Percentiles rank a stretch among this genome's conserved stretches.
Conservation (phyloP, 306 rosid species). For the Lathyrus sativus region DNA sequence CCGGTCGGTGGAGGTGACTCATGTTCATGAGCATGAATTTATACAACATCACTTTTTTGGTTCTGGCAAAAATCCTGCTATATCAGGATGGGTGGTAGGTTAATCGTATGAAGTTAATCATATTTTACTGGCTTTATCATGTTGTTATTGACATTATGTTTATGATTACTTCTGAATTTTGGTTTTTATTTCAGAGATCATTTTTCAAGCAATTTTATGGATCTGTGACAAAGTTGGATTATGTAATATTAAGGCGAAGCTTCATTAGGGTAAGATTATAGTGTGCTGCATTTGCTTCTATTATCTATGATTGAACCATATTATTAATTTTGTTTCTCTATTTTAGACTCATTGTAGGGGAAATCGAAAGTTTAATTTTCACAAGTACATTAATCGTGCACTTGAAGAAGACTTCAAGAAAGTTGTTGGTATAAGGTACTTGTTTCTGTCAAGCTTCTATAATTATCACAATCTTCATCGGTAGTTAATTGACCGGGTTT, state of each 20-base stretch:
- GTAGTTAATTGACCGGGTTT: neutral
- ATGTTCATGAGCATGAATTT: slow-evolving; percentile 73
- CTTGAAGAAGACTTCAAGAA: slow-evolving; percentile 90
- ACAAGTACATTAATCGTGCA: slow-evolving; percentile 85
- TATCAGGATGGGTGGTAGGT: slow-evolving; percentile 81
- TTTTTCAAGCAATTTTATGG: slow-evolving; percentile 83
- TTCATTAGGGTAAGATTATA: slow-evolving; percentile 67
- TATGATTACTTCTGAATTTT: neutral
- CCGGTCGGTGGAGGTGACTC: slow-evolving; percentile 42
- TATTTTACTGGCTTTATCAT: neutral
- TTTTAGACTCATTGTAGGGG: slow-evolving; percentile 69
- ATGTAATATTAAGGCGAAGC: slow-evolving; percentile 69
- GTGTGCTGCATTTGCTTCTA: neutral
- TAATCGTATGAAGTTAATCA: neutral
- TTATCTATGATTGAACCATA: neutral
- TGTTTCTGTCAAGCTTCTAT: slow-evolving; percentile 30
- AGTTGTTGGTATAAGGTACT: slow-evolving; percentile 91
- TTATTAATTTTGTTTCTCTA: slow-evolving; percentile 2
- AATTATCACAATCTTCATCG: slow-evolving; percentile 26
- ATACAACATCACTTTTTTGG: slow-evolving; percentile 64
- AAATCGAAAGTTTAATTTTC: slow-evolving; percentile 78
- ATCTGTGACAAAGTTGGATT: slow-evolving; percentile 79
- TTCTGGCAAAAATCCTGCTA: slow-evolving; percentile 56
- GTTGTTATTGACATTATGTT: neutral
- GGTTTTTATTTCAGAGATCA: slow-evolving; percentile 53